A percentile compares a stretch with the other conserved stretches of the same genome.
Conservation (phyloP, 306 rosid genomes). For the Vigna mungo region DNA sequence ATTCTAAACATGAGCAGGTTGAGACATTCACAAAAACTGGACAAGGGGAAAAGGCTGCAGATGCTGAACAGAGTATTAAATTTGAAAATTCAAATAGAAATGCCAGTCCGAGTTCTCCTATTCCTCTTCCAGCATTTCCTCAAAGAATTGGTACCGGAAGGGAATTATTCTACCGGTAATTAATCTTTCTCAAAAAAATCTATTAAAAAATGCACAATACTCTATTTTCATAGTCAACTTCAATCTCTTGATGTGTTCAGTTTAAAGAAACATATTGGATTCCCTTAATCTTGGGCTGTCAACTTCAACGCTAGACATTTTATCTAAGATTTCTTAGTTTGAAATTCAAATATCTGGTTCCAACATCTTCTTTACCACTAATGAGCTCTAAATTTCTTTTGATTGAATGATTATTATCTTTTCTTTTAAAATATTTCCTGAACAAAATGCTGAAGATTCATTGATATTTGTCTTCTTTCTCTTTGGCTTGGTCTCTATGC, state of each 20-base stretch:
- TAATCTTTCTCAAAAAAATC: slow-evolving; percentile 37
- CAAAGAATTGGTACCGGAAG: slow-evolving; percentile 45
- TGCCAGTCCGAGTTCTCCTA: slow-evolving; percentile 59
- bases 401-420: slow-evolving; percentile 14
- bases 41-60: slow-evolving; percentile 46
- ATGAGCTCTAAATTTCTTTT: neutral
- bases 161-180: slow-evolving; percentile 77
- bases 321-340: slow-evolving; percentile 17
- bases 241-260: slow-evolving; percentile 18
- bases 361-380: neutral
- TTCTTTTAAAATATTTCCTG: slow-evolving; percentile 13
- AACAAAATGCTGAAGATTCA: slow-evolving; percentile 27
- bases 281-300: slow-evolving; percentile 28
- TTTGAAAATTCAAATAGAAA: slow-evolving; percentile 41
- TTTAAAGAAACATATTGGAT: slow-evolving; percentile 34
- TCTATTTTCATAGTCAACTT: slow-evolving; percentile 31
- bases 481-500: neutral
- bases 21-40: slow-evolving; percentile 46
- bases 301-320: slow-evolving; percentile 1
- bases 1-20: slow-evolving; percentile 48
- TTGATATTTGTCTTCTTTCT: slow-evolving; percentile 1
- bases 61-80: slow-evolving; percentile 46
- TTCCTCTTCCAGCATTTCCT: slow-evolving; percentile 57
- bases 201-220: slow-evolving; percentile 25
- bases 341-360: slow-evolving; percentile 30